Evolutionary conservation across 768 basidiomycete species (phyloP).

Genomic region (Stropharia rugosoannulata): DNA sequence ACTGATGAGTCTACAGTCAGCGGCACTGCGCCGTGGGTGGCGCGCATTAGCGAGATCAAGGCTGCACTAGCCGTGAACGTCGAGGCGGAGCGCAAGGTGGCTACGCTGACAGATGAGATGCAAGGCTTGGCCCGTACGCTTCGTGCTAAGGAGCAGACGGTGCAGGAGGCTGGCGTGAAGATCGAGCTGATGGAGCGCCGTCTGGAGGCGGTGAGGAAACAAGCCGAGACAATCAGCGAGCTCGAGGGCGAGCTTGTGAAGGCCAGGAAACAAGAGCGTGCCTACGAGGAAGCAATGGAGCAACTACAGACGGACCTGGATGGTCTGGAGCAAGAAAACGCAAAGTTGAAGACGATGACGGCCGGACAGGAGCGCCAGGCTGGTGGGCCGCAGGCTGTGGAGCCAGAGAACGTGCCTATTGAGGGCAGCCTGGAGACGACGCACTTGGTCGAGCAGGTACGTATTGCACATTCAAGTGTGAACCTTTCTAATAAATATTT

Average conservation of each 20-base stretch:
- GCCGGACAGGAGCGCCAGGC: conserved; percentile 70
- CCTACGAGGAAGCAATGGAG: conserved; percentile 92
- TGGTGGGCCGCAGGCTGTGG: conserved; percentile 47
- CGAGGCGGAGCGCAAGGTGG: conserved; percentile 88
- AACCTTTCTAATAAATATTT: conserved; percentile 24
- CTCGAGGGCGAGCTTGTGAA: conserved; percentile 81
- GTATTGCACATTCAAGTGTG: conserved; percentile 10
- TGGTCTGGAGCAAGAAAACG: conserved; percentile 83
- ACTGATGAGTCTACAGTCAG: conserved; percentile 45
- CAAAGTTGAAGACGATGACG: conserved; percentile 69
- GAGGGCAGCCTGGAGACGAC: conserved; percentile 88
- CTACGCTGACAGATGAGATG: conserved; percentile 86
- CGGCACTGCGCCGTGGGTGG: conserved; percentile 82
- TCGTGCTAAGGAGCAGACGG: conserved; percentile 84
- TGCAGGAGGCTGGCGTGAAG: conserved; percentile 89
- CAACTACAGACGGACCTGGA: conserved; percentile 90
- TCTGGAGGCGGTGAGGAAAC: conserved; percentile 88
- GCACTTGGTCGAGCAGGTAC: conserved; percentile 84
- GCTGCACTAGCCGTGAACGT: conserved; percentile 81
- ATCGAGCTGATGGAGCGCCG: conserved; percentile 94
- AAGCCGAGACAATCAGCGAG: conserved; percentile 79
- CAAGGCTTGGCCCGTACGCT: conserved; percentile 83
- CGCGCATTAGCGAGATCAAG: conserved; percentile 80
- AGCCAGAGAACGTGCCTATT: conserved; percentile 61
- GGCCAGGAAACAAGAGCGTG: conserved; percentile 83